phyloP scores from a whole-genome alignment of 768 basidiomycete species.

The Myochromella boudieri region DNA sequence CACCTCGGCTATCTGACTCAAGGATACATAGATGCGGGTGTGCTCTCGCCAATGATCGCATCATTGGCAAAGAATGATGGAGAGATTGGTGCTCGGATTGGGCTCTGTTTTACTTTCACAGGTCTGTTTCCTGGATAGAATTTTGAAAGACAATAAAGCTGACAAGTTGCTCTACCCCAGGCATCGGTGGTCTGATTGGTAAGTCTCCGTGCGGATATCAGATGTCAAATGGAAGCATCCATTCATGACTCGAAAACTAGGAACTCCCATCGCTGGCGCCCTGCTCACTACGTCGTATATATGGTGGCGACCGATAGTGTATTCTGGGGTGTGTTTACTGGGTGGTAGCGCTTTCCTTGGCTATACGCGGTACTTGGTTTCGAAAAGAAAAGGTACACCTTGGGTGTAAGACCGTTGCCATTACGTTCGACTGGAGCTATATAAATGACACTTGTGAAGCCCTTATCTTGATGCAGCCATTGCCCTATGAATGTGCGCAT shows the following conservation, averaged over 20 bases:
- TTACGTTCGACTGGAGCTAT: too few relatives aligned
- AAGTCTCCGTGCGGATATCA: background rate
- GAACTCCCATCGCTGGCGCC: constrained; percentile 19
- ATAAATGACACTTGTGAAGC: too few relatives aligned
- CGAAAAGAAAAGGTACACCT: constrained; percentile 15
- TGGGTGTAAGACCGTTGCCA: constrained; percentile 17
- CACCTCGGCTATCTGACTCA: constrained; percentile 3
- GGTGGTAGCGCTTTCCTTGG: constrained; percentile 10
- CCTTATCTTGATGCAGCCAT: too few relatives aligned
- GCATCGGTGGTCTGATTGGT: constrained; percentile 23
- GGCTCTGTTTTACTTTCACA: constrained; percentile 41
- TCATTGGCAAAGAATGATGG: constrained; percentile 41
- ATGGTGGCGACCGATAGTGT: constrained; percentile 21
- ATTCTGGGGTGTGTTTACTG: constrained; percentile 15
- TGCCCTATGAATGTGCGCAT: too few relatives aligned
- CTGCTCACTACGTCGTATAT: constrained; percentile 17
- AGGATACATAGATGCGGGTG: constrained; percentile 31
- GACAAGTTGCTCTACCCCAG: constrained; percentile 3
- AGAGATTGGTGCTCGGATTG: constrained; percentile 56
- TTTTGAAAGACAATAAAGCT: too few relatives aligned
- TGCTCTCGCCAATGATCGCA: constrained; percentile 43
- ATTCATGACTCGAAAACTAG: background rate
- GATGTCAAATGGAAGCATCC: background rate
- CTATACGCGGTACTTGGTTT: constrained; percentile 16
- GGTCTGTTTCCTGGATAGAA: background rate